phyloP scores from a whole-genome alignment of 1,284 basidiomycete species.

The Porodaedalea pini region DNA sequence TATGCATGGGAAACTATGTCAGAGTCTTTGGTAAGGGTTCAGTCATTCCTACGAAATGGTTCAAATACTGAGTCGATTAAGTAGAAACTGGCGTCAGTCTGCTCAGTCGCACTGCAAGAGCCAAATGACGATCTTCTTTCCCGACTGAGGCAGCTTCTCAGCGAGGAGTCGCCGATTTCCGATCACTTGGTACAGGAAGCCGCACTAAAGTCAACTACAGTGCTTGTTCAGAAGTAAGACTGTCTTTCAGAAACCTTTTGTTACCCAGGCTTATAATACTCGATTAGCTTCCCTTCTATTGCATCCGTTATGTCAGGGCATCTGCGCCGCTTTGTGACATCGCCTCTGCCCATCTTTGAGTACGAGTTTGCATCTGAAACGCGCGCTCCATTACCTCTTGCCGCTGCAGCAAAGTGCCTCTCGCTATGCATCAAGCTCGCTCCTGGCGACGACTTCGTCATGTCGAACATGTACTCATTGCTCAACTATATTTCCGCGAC shows the following conservation, averaged over 20 bases:
- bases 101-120: constrained; percentile 70
- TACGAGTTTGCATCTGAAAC: constrained; percentile 76
- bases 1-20: constrained; percentile 87
- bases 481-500: constrained; percentile 86
- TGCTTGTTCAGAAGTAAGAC: constrained; percentile 77
- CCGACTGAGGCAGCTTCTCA: constrained; percentile 73
- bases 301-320: constrained; percentile 76
- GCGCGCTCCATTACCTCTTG: constrained; percentile 70
- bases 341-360: constrained; percentile 85
- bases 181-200: constrained; percentile 84
- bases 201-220: constrained; percentile 75
- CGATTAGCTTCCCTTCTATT: constrained; percentile 73
- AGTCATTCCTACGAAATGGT: background rate
- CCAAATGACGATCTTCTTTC: constrained; percentile 70
- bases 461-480: constrained; percentile 95
- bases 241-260: background rate
- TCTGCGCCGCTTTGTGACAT: constrained; percentile 85
- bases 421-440: constrained; percentile 88
- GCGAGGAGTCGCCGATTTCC: constrained; percentile 75
- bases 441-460: constrained; percentile 85
- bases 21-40: constrained; percentile 62
- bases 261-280: background rate
- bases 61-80: constrained; percentile 20
- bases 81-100: constrained; percentile 86
- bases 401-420: constrained; percentile 85